phyloP scores from a whole-genome alignment of 805 yeast genomes.

The Wickerhamomyces subpelliculosus region DNA sequence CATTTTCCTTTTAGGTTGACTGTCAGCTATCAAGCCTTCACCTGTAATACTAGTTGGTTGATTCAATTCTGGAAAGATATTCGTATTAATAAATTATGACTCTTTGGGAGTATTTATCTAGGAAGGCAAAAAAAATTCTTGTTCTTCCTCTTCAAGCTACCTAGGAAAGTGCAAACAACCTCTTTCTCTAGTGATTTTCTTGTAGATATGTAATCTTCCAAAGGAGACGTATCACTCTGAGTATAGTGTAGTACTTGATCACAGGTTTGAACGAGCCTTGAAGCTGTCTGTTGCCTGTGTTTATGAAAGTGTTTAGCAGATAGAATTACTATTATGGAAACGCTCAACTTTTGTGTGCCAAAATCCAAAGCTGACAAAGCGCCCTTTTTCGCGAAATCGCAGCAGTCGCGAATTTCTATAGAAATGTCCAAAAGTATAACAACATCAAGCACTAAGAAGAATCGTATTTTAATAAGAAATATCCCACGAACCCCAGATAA shows the following conservation, averaged over 20 bases:
- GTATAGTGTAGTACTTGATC: not conserved
- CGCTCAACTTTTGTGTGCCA: too few relatives aligned
- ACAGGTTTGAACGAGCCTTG: constrained; percentile 1
- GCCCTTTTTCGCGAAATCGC: not conserved
- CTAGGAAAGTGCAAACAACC: not conserved
- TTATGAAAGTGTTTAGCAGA: too few relatives aligned
- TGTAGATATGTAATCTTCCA: too few relatives aligned
- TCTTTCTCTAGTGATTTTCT: too few relatives aligned
- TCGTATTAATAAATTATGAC: not conserved
- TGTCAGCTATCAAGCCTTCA: not conserved
- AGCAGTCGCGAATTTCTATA: not conserved
- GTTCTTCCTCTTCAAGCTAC: not conserved
- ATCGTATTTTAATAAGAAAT: too few relatives aligned
- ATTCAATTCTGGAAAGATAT: not conserved
- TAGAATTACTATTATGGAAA: not conserved
- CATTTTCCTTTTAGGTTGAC: constrained; percentile 4
- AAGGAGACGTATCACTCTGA: too few relatives aligned
- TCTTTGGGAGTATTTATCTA: not conserved
- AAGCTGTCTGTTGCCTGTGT: not conserved
- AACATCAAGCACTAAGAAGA: too few relatives aligned
- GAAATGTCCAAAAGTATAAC: too few relatives aligned
- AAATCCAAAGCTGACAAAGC: not conserved
- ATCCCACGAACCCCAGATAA: too few relatives aligned
- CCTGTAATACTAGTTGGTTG: not conserved
- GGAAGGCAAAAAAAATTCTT: not conserved